phyloP scores from a whole-genome alignment of 163 green algal genomes.

The Coccomyxa subellipsoidea region DNA sequence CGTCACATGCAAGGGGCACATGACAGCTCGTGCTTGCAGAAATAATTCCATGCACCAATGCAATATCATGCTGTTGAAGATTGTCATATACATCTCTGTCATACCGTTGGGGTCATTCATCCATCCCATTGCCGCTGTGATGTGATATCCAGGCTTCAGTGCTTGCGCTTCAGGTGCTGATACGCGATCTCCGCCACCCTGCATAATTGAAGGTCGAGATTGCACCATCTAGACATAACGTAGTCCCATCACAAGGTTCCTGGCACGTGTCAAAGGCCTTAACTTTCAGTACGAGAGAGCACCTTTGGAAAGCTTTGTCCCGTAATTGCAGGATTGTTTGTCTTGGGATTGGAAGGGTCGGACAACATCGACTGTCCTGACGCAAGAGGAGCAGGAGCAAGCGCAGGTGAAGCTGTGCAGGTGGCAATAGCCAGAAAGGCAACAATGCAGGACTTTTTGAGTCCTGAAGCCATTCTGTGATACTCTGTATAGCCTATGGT shows the following conservation, averaged over 20 bases:
- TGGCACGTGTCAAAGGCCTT: no score
- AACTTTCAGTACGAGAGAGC: no score
- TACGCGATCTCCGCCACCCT: background rate
- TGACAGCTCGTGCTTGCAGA: no score
- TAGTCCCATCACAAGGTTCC: no score
- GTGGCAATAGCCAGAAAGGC: background rate
- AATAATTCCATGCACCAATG: no score
- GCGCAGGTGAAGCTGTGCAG: background rate
- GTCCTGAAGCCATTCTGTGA: background rate
- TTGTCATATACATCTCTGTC: conserved; percentile 21
- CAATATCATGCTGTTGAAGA: conserved; percentile 8
- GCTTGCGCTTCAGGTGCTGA: conserved; percentile 12
- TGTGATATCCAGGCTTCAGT: conserved; percentile 37
- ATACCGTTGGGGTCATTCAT: conserved; percentile 38
- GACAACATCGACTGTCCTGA: background rate
- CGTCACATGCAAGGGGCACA: no score
- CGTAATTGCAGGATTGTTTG: background rate
- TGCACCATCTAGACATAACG: no score
- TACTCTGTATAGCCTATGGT: no score
- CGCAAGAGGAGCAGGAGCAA: background rate
- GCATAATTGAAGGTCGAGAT: no score
- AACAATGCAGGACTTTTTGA: background rate
- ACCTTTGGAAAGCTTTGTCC: background rate
- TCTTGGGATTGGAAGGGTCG: background rate
- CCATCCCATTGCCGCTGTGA: conserved; percentile 26